phyloP scores from a whole-genome alignment of 2,329 filamentous ascomycete species.

The Fulvia fulva region DNA sequence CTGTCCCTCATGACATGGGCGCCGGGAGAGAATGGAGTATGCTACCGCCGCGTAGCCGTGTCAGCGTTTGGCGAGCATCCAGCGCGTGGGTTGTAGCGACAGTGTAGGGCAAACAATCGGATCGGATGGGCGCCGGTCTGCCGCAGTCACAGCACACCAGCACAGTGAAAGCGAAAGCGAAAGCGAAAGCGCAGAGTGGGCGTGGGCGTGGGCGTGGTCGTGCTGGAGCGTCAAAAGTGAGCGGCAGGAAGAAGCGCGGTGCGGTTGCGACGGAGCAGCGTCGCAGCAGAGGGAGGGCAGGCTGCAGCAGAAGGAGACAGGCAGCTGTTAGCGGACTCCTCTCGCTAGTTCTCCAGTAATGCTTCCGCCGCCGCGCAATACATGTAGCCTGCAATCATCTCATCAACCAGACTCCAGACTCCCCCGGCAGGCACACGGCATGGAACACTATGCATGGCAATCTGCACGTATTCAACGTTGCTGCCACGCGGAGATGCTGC shows the following conservation, averaged over 20 bases:
- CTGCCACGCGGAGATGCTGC: neutral
- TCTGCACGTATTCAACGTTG: too few relatives aligned
- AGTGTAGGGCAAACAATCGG: neutral
- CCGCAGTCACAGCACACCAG: neutral
- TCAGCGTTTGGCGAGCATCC: neutral
- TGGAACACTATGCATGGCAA: too few relatives aligned
- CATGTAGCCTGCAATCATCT: too few relatives aligned
- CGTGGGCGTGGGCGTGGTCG: too few relatives aligned
- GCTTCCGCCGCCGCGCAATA: too few relatives aligned
- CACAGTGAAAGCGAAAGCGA: neutral
- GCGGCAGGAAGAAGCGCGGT: neutral
- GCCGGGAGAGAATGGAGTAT: neutral
- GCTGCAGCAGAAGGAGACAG: neutral
- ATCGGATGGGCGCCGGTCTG: neutral
- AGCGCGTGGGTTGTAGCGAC: neutral
- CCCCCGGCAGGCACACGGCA: too few relatives aligned
- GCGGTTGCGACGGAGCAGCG: neutral
- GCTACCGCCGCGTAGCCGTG: neutral
- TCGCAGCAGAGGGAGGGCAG: too few relatives aligned
- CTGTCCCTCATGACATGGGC: constrained; percentile 41
- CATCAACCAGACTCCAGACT: too few relatives aligned
- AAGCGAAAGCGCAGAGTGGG: too few relatives aligned
- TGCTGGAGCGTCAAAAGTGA: neutral
- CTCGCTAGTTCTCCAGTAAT: too few relatives aligned
- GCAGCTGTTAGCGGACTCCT: neutral